Evolutionary conservation across 495 filamentous ascomycete genomes (phyloP), one percentile per base, ranked within the genome.

Genomic region (Bacidia gigantensis): DNA sequence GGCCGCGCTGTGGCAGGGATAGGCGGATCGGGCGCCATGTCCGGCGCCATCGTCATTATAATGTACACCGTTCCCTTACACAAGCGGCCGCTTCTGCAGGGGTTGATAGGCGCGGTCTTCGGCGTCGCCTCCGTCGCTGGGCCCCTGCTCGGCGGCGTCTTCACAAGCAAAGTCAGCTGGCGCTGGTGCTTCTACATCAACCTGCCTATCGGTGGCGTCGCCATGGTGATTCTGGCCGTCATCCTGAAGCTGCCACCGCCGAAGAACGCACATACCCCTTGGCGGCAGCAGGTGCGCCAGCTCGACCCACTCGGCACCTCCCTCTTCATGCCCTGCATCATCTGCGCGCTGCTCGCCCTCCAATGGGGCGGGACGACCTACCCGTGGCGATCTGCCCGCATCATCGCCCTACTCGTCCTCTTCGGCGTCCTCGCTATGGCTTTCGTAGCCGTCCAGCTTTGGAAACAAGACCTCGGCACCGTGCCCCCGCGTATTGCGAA

Each of bases 161-260:
- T 60, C 29, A 60, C 53, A 22, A 52, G 65, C 11, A 60, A 58
- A 14, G 72, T 51, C 11, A 53, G 51, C 63, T 75, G 53, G 78
- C 72, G 78, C 62, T 79, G 73, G 74, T 81, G 78, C 60, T 81
- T 82, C 58, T 81, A 78, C 55, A 78, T 82, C 58, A 82, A 81
- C 56, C 70, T 82, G 39, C 77, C 80, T 3, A 69, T 82, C 7
- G 76, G 77, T 11, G 76, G 67, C n/a, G 64, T 73, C 24, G 65
- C 72, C 1, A 56, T 73, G 3, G 26, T 72, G 12, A 65, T 76
- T 42, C 61, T 81, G 46, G 45, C 69, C 17, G 60, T 79, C 46
- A 69, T 76, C 57, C 69, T 75, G 52, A 65, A 69, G 18, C 60
- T 69, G 24, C 64, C 74, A 42, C 60, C 53, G 54, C 56, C 62